Percentiles rank a stretch among this genome's conserved stretches.
Evolutionary conservation across 2,329 filamentous ascomycete genomes (phyloP).

Genomic region (Cercospora sojina): DNA sequence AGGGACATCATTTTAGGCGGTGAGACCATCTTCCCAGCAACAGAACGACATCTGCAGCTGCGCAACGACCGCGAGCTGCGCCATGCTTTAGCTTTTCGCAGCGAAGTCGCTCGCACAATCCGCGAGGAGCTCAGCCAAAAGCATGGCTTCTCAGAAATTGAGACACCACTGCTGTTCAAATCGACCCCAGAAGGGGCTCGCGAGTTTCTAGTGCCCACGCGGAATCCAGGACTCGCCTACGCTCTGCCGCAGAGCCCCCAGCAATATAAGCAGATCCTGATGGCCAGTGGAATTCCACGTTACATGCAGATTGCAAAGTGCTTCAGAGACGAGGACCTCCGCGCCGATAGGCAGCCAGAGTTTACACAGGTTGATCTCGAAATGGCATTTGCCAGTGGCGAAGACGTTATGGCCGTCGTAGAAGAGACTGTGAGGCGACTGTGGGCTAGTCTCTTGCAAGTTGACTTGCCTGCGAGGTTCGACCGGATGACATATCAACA

Average conservation of each 20-base stretch:
- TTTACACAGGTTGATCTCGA: slow-evolving; percentile 96
- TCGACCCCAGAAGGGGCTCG: slow-evolving; percentile 93
- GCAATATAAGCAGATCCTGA: slow-evolving; percentile 97
- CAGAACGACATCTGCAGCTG: slow-evolving; percentile 79
- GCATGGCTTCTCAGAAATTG: slow-evolving; percentile 71
- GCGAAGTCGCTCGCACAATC: slow-evolving; percentile 56
- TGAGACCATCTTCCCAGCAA: slow-evolving; percentile 70
- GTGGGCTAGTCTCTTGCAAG: slow-evolving; percentile 52
- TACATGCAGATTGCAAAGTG: slow-evolving; percentile 95
- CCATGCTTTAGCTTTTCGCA: slow-evolving; percentile 69
- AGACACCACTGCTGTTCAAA: slow-evolving; percentile 94
- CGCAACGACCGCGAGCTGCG: slow-evolving; percentile 69
- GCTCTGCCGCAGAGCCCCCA: slow-evolving; percentile 94
- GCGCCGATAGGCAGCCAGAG: slow-evolving; percentile 91
- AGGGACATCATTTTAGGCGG: slow-evolving; percentile 73
- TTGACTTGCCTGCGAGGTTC: slow-evolving; percentile 51
- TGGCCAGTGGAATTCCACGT: slow-evolving; percentile 77
- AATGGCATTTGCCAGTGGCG: slow-evolving; percentile 77
- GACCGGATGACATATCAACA: slow-evolving; percentile 67
- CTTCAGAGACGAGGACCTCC: slow-evolving; percentile 90
- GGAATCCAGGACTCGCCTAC: slow-evolving; percentile 74
- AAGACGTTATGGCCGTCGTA: slow-evolving; percentile 65
- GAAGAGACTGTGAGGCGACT: slow-evolving; percentile 56
- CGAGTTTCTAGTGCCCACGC: slow-evolving; percentile 90
- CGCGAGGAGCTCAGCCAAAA: slow-evolving; percentile 54